A percentile compares a stretch with the other conserved stretches of the same genome.
Evolutionary conservation across 495 filamentous ascomycete species (phyloP).

Genomic region (Penicillium tannophilum): DNA sequence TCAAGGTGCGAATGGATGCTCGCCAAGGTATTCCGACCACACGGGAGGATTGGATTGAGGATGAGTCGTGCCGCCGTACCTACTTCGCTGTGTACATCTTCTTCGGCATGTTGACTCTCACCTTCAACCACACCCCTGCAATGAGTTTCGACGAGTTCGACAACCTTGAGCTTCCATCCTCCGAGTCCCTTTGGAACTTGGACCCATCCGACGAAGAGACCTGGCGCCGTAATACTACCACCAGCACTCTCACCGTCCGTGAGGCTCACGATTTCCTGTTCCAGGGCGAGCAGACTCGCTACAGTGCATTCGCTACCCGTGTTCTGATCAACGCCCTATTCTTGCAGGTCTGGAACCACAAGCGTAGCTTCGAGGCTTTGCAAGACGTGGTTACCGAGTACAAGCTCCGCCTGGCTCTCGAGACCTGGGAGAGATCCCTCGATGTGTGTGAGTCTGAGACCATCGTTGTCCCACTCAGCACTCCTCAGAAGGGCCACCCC

Average conservation of each 20-base stretch:
- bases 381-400: conserved; percentile 98
- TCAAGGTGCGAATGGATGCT: conserved; percentile 87
- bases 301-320: conserved; percentile 96
- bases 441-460: conserved; percentile 92
- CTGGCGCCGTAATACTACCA: conserved; percentile 76
- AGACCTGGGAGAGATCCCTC: conserved; percentile 97
- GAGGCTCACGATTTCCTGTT: conserved; percentile 94
- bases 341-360: conserved; percentile 98
- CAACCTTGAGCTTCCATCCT: conserved; percentile 85
- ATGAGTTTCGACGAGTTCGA: conserved; percentile 99
- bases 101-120: conserved; percentile 93
- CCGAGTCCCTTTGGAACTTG: conserved; percentile 92
- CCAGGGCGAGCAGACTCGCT: conserved; percentile 86
- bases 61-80: conserved; percentile 93
- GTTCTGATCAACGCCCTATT: conserved; percentile 99
- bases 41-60: conserved; percentile 92
- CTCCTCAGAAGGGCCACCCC: conserved; percentile 96
- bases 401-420: conserved; percentile 91
- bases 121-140: conserved; percentile 95
- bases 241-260: conserved; percentile 79
- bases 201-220: conserved; percentile 75
- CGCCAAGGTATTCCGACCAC: conserved; percentile 76
- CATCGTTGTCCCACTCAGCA: conserved; percentile 86
- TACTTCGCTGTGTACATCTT: conserved; percentile 99
- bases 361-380: conserved; percentile 91